Evolutionary conservation across 441 rosid genomes (phyloP).

Genomic region (Kokia cookei): DNA sequence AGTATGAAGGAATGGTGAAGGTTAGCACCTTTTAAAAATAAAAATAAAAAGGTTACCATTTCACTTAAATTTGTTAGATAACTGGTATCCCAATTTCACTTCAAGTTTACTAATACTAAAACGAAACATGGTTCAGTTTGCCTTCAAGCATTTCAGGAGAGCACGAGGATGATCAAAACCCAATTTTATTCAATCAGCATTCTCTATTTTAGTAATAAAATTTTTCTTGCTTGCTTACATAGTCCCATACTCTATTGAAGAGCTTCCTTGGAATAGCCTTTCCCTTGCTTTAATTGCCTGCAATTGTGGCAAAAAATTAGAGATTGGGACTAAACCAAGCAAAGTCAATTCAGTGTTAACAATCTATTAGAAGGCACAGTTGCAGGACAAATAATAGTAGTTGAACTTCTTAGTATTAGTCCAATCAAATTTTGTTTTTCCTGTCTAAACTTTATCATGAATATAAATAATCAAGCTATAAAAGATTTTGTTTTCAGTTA

Average conservation of each 20-base stretch:
- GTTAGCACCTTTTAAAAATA: too few species aligned
- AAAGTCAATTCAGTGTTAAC: neutral
- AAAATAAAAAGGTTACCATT: too few species aligned
- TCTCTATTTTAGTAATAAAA: neutral
- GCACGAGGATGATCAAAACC: neutral
- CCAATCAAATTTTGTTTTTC: neutral
- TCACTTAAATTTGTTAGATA: too few species aligned
- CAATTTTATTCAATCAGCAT: neutral
- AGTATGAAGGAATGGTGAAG: too few species aligned
- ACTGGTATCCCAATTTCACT: too few species aligned
- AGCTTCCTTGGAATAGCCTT: conserved; percentile 20
- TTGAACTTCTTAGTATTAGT: neutral
- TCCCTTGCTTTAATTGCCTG: conserved; percentile 33
- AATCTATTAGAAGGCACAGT: neutral
- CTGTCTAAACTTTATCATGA: neutral
- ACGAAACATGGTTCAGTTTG: neutral
- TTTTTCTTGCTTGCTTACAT: neutral
- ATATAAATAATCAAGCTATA: neutral
- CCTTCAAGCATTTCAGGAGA: neutral
- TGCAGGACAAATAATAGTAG: neutral
- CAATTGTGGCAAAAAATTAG: neutral
- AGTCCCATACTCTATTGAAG: conserved; percentile 1
- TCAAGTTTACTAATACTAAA: neutral
- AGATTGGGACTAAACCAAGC: neutral
- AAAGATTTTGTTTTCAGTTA: too few species aligned